phyloP scores from a whole-genome alignment of 2,329 filamentous ascomycete genomes.

The Venturia pyrina region DNA sequence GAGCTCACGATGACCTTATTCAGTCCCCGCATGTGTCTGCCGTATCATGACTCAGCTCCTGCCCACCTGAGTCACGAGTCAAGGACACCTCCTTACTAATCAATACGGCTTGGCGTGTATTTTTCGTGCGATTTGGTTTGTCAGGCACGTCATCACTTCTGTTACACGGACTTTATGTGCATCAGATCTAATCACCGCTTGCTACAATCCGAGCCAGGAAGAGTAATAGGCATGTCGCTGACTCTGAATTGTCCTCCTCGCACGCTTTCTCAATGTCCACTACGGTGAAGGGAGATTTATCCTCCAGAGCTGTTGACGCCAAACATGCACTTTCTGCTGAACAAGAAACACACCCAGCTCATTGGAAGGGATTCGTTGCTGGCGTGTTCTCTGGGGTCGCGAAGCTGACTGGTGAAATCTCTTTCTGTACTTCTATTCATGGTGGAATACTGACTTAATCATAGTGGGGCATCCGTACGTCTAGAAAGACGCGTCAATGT shows the following conservation, averaged over 20 bases:
- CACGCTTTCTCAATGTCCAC: neutral
- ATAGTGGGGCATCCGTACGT: slow-evolving; percentile 51
- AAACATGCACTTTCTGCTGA: neutral
- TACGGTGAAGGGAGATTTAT: neutral
- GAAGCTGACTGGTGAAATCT: slow-evolving; percentile 64
- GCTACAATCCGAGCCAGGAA: neutral
- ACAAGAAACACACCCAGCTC: slow-evolving; percentile 29
- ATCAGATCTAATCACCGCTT: neutral
- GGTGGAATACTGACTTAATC: neutral
- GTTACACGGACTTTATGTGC: neutral
- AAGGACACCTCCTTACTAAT: too few relatives aligned
- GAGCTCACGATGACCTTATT: neutral
- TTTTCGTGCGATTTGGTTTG: neutral
- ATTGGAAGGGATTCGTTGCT: slow-evolving; percentile 93
- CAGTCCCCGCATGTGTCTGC: too few relatives aligned
- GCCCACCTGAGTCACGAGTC: too few relatives aligned
- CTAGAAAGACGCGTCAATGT: neutral
- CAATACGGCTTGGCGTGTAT: neutral
- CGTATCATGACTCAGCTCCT: too few relatives aligned
- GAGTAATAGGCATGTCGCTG: neutral
- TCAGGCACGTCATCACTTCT: neutral
- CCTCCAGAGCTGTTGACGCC: neutral
- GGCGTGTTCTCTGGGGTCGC: slow-evolving; percentile 93
- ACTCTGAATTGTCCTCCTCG: neutral
- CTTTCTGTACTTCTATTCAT: neutral